Evolutionary conservation across 2,329 filamentous ascomycete genomes (phyloP), one percentile per base, ranked within the genome.

Genomic region (Cladosporium austrohemisphaericum): DNA sequence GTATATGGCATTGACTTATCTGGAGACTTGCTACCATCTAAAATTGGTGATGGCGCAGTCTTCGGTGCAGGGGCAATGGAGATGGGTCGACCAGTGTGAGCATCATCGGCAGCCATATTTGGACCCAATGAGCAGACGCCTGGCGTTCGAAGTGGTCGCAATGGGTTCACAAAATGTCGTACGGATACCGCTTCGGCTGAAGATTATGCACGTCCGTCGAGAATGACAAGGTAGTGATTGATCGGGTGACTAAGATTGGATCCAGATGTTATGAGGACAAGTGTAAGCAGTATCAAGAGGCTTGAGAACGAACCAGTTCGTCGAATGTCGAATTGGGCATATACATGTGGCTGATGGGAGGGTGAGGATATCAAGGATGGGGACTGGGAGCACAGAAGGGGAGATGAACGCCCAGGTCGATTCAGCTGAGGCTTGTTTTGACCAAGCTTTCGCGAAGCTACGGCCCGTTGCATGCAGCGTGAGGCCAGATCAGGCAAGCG

Each of bases 1-100:
- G 62, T 57, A 35, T 56, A 63, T 23, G 57, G 54, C 61, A 65
- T 65, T 3, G 14, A 10, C 5, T 29, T 23, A 10, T 14, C 16
- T 11, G 37, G 23, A 20, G 52, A 50, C 23, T 49, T 37, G 26
- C 28, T 33, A 16, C 4, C 8, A 5, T 5, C 20, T 19, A 11
- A 14, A 13, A 19, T 28, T 36, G 20, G 18, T 18, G 23, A 13
- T 10, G 13, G 13, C 32, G 8, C 14, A 14, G 11, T 28, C 4
- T 10, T 7, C 9, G 19, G 18, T 9, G 45, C 45, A 10, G 45
- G 37, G 13, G 43, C 43, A 14, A 46, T 46, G 11, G 43, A 22
- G 11, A 46, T 36, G 9, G 43, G 43, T n/a, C 43, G 20, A 3
- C 26, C 43, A 13, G n/a, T n/a, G n/a, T 20, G 14, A 8, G 14